Percentiles rank a stretch among this genome's conserved stretches.
Conservation (phyloP, 1,139 yeast genomes). For the Williopsis jadinii region DNA sequence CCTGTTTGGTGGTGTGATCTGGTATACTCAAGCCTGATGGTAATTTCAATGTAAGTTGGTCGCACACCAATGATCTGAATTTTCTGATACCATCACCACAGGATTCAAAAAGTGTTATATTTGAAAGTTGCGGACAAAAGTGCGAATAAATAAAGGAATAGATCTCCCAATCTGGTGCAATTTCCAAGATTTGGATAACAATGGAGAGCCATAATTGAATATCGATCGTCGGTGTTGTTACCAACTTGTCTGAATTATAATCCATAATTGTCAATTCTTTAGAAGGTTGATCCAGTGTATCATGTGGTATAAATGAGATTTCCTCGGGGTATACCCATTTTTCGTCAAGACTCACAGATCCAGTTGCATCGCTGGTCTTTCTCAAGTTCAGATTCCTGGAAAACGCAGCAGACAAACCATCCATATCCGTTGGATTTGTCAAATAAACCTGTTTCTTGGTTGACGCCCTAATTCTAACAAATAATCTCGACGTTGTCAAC, state of each 20-base stretch:
- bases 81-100: constrained; percentile 38
- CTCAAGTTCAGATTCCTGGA: constrained; percentile 37
- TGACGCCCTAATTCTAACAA: constrained; percentile 51
- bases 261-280: constrained; percentile 10
- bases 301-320: constrained; percentile 39
- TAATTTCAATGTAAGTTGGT: constrained; percentile 48
- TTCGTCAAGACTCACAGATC: constrained; percentile 14
- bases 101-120: constrained; percentile 43
- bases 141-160: constrained; percentile 65
- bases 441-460: constrained; percentile 40
- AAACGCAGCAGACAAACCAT: constrained; percentile 56
- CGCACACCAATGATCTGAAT: constrained; percentile 47
- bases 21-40: constrained; percentile 42
- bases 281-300: constrained; percentile 32
- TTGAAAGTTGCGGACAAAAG: constrained; percentile 66
- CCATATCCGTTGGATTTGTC: constrained; percentile 54
- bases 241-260: constrained; percentile 6
- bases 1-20: constrained; percentile 43
- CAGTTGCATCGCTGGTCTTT: constrained; percentile 5
- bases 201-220: constrained; percentile 46
- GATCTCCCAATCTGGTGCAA: constrained; percentile 62
- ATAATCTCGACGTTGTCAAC: constrained; percentile 43
- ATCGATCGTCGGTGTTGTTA: constrained; percentile 28
- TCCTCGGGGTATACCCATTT: constrained; percentile 62
- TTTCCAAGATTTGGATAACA: constrained; percentile 43